These are phyloP conservation scores for Candida buenavistaensis DNA, from an alignment of 1,139 yeast genomes.

Conservation along the genomic window DNA sequence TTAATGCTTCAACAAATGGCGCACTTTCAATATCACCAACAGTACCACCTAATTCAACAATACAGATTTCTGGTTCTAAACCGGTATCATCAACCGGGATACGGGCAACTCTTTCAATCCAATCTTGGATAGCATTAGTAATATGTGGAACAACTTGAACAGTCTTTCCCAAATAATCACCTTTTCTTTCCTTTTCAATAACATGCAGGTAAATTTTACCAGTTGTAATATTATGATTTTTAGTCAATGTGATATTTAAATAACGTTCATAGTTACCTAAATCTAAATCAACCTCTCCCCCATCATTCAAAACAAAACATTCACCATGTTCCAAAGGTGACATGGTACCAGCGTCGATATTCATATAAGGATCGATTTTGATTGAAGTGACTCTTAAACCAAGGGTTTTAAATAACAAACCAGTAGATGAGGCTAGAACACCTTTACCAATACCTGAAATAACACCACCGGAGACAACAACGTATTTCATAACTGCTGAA, in stretches of 20 bases:
- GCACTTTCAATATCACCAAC: slow-evolving; percentile 99
- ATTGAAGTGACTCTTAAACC: slow-evolving; percentile 96
- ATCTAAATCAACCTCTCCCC: slow-evolving; percentile 98
- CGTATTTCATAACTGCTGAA: slow-evolving; percentile 79
- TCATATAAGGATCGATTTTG: slow-evolving; percentile 98
- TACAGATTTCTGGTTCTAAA: slow-evolving; percentile 88
- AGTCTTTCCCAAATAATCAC: slow-evolving; percentile 98
- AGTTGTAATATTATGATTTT: slow-evolving; percentile 94
- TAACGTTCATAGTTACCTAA: slow-evolving; percentile 97
- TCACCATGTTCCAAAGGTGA: slow-evolving; percentile 99
- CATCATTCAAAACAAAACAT: slow-evolving; percentile 95
- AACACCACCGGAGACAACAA: slow-evolving; percentile 98
- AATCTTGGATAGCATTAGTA: slow-evolving; percentile 95
- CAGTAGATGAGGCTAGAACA: slow-evolving; percentile 95
- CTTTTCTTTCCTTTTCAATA: slow-evolving; percentile 91
- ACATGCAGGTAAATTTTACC: slow-evolving; percentile 96
- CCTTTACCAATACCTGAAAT: slow-evolving; percentile 99
- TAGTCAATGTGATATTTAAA: slow-evolving; percentile 87
- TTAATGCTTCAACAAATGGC: slow-evolving; percentile 96
- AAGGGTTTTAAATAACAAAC: slow-evolving; percentile 86
- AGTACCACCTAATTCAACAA: slow-evolving; percentile 97
- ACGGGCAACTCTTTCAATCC: slow-evolving; percentile 92
- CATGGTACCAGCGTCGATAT: slow-evolving; percentile 99
- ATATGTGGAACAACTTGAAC: slow-evolving; percentile 98
- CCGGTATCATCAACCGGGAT: slow-evolving; percentile 94